Percentiles rank a stretch among this genome's conserved stretches.
phyloP scores from a whole-genome alignment of 306 rosid genomes.

The Betula pendula region DNA sequence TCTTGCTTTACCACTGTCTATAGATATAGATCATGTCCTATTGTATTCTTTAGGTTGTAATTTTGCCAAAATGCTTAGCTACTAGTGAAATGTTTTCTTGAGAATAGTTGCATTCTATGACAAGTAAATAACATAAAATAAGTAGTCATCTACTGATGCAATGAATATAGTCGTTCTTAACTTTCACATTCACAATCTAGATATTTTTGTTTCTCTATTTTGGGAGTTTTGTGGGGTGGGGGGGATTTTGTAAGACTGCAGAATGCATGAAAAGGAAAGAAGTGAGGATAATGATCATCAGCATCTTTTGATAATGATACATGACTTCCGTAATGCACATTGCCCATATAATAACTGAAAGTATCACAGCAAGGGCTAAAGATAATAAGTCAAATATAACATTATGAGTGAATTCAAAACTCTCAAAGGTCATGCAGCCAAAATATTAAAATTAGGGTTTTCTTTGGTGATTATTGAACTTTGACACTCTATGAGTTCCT shows the following conservation, averaged over 20 bases:
- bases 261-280: no score
- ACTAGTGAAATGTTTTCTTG: neutral
- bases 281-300: no score
- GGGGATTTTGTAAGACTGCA: no score
- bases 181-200: no score
- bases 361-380: neutral
- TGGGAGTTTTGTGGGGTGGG: no score
- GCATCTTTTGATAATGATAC: no score
- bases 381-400: neutral
- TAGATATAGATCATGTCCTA: neutral
- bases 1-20: neutral
- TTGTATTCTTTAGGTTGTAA: neutral
- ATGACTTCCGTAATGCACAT: neutral
- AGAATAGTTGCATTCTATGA: neutral
- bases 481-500: neutral
- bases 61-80: neutral
- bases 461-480: neutral
- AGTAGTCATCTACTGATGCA: neutral
- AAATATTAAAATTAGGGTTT: neutral
- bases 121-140: neutral
- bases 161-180: no score
- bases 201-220: neutral
- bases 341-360: neutral
- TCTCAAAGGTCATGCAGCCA: neutral
- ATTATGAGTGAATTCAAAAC: neutral